These are phyloP conservation scores for Arthroderma uncinatum DNA, from an alignment of 2,329 filamentous ascomycete genomes.

Conservation along the genomic window DNA sequence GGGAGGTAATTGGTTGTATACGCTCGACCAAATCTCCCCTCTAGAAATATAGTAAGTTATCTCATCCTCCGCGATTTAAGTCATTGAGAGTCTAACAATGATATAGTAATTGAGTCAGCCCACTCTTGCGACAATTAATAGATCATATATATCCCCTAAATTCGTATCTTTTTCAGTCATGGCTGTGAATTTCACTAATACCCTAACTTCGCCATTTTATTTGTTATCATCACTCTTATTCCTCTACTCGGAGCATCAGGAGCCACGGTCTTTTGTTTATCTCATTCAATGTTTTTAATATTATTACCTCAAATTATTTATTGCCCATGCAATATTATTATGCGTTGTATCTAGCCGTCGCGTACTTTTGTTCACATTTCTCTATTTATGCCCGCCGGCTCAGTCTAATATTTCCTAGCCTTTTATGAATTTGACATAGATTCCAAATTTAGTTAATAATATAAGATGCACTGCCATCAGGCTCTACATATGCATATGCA, in stretches of 20 bases:
- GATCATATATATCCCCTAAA: background rate
- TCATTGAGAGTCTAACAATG: background rate
- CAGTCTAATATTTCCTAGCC: background rate
- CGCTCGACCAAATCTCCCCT: constrained; percentile 89
- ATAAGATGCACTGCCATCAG: background rate
- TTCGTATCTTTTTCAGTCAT: background rate
- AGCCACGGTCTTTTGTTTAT: background rate
- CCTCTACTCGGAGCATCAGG: background rate
- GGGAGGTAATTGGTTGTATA: constrained; percentile 92
- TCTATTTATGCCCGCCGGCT: background rate
- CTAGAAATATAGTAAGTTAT: constrained; percentile 69
- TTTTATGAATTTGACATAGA: background rate
- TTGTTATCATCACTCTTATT: background rate
- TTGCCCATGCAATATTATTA: background rate
- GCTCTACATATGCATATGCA: background rate
- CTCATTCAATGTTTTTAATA: background rate
- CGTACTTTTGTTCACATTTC: background rate
- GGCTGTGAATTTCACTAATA: background rate
- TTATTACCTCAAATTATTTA: background rate
- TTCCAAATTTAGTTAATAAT: background rate
- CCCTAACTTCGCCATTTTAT: background rate
- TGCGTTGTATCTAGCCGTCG: background rate
- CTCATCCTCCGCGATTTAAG: background rate
- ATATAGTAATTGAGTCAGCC: constrained; percentile 9
- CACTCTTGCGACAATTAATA: background rate